These are phyloP conservation scores for Rosa rugosa DNA, from an alignment of 306 rosid genomes.

Conservation along the genomic window DNA sequence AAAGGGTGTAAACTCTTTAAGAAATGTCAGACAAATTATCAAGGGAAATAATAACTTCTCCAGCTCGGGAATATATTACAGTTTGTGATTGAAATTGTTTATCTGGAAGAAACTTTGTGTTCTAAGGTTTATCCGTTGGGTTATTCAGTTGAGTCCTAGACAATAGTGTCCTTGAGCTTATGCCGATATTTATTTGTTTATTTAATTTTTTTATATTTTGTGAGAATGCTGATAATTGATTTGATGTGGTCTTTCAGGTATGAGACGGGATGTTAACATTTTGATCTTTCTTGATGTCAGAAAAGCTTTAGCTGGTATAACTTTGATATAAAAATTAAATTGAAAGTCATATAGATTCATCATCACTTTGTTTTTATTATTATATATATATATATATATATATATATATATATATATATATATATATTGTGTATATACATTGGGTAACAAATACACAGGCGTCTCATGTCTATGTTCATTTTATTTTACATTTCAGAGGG, in stretches of 20 bases:
- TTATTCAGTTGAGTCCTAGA: not conserved
- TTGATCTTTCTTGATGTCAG: conserved; percentile 68
- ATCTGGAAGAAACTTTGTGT: not conserved
- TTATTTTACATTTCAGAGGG: conserved; percentile 55
- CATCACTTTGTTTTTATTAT: not conserved
- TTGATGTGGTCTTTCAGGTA: conserved; percentile 50
- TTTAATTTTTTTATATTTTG: not conserved
- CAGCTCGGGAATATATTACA: not conserved
- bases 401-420: too few species aligned
- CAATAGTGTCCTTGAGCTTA: not conserved
- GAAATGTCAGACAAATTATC: not conserved
- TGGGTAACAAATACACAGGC: not conserved
- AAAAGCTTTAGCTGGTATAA: conserved; percentile 77
- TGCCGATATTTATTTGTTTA: not conserved
- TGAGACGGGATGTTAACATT: conserved; percentile 75
- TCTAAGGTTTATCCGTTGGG: not conserved
- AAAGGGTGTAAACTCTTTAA: not conserved
- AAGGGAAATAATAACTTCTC: not conserved
- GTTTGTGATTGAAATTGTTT: not conserved
- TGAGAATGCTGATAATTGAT: not conserved
- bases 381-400: too few species aligned
- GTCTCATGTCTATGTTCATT: not conserved
- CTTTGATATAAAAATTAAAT: conserved; percentile 10
- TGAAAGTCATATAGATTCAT: not conserved
- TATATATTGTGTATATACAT: not conserved